Percentiles rank a stretch among this genome's conserved stretches.
phyloP scores from a whole-genome alignment of 768 basidiomycete genomes.

The Auriculariales sp. region DNA sequence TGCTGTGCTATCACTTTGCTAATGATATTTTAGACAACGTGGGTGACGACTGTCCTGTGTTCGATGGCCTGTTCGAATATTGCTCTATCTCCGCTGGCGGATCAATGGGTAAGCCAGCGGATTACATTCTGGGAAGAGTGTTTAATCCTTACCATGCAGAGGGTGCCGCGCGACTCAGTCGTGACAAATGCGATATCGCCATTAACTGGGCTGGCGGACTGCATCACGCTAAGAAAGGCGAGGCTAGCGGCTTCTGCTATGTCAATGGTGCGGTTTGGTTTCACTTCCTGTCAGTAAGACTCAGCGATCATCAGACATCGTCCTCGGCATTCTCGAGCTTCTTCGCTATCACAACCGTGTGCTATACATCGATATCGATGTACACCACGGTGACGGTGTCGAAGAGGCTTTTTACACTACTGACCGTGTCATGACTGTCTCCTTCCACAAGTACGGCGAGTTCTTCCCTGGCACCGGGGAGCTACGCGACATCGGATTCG shows the following conservation, averaged over 20 bases:
- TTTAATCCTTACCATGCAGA: conserved; percentile 31
- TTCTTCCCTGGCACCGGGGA: conserved; percentile 99
- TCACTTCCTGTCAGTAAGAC: conserved; percentile 15
- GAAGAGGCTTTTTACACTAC: conserved; percentile 99
- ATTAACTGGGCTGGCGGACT: conserved; percentile 98
- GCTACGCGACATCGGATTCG: conserved; percentile 80
- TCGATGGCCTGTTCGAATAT: conserved; percentile 96
- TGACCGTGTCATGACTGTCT: conserved; percentile 95
- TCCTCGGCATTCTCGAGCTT: conserved; percentile 85
- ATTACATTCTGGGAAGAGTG: background rate
- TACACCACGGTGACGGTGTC: conserved; percentile 97
- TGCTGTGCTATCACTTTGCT: background rate
- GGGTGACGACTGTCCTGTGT: conserved; percentile 97
- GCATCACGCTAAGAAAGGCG: conserved; percentile 98
- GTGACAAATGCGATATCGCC: conserved; percentile 85
- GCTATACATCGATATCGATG: conserved; percentile 94
- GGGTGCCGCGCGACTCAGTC: conserved; percentile 88
- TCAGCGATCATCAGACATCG: conserved; percentile 71
- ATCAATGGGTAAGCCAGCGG: conserved; percentile 73
- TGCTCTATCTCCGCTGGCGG: conserved; percentile 99
- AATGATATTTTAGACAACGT: conserved; percentile 58
- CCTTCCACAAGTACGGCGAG: conserved; percentile 98
- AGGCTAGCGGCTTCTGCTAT: conserved; percentile 98
- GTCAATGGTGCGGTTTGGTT: conserved; percentile 60
- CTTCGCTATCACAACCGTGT: conserved; percentile 73